Base-by-base conservation (phyloP, 129 eudicot species). In the carrot (Daucus carota) region DNA sequence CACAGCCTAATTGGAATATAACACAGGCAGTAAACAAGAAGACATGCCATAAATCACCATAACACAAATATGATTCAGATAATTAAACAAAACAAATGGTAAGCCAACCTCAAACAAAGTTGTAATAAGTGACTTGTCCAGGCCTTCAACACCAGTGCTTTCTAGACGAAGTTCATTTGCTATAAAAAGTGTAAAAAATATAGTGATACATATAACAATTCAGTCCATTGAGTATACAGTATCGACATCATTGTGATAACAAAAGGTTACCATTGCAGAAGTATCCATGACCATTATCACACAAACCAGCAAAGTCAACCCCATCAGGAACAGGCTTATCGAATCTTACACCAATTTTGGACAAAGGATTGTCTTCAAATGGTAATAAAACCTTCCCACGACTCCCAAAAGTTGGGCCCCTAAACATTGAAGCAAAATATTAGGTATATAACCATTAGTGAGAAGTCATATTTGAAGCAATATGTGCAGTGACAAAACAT, bases 271-370 rank as follows among this genome's bases (percentile, higher is more conserved):
- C 97, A 72, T 84, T 84, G 86, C 98, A 93, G 72, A 93, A 93
- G 86, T 88, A 93, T 74, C 98, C 97, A 80, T 84, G 88, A 43
- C 90, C 97, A 38, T 24, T 75, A 45, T 82, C 96, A 87, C 98
- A 93, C 2, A 83, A 85, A 72, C 90, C 92, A 17, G 95, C 98
- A 57, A 93, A 75, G 79, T 93, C 92, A 85, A 90, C 92, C 32
- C 98, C 98, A 67, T 89, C 95, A 42, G 85, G 84, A 48, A 93
- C 71, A 7, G 78, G 80, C 70, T 87, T 90, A 79, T 93, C 98
- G 68, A 93, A 93, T 75, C 83, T 85, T 16, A 93, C 96, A 67
- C 98, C 98, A 78, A 93, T 85, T 87, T 93, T 93, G 54, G 97
- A 85, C 44, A 76, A 50, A 8, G 89, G 77, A 75, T 93, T 93